Conservation (phyloP, 495 filamentous ascomycete genomes). For the Aspergillus hancockii region DNA sequence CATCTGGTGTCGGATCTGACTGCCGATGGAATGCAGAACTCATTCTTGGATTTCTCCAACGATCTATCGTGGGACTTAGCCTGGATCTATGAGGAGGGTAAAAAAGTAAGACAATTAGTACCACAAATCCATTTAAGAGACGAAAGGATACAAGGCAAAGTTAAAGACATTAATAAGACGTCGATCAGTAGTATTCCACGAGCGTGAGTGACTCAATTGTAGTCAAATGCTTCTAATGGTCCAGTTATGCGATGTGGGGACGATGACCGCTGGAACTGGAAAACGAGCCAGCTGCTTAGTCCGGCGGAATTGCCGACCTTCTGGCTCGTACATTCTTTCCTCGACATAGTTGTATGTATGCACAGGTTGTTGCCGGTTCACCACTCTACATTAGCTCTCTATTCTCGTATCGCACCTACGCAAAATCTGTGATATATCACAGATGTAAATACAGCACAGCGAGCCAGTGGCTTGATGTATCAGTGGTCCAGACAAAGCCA, state of each 20-base stretch:
- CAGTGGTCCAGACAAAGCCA: too few species aligned
- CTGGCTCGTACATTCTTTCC: too few species aligned
- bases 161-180: not conserved
- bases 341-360: too few species aligned
- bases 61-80: not conserved
- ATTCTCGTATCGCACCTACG: too few species aligned
- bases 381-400: too few species aligned
- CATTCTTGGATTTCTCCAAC: not conserved
- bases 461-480: too few species aligned
- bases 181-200: not conserved
- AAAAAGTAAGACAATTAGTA: not conserved
- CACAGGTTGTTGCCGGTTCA: too few species aligned
- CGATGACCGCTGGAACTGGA: not conserved
- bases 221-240: not conserved
- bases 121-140: not conserved
- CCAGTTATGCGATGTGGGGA: not conserved
- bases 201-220: not conserved
- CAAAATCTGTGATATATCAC: too few species aligned
- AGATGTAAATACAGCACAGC: too few species aligned
- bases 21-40: not conserved
- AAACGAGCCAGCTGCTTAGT: too few species aligned
- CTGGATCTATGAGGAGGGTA: not conserved
- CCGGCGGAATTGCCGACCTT: too few species aligned
- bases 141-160: not conserved
- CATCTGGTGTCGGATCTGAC: not conserved